Evolutionary conservation across 768 basidiomycete species (phyloP), one percentile per base, ranked within the genome.

Genomic region (Suillus americanus): DNA sequence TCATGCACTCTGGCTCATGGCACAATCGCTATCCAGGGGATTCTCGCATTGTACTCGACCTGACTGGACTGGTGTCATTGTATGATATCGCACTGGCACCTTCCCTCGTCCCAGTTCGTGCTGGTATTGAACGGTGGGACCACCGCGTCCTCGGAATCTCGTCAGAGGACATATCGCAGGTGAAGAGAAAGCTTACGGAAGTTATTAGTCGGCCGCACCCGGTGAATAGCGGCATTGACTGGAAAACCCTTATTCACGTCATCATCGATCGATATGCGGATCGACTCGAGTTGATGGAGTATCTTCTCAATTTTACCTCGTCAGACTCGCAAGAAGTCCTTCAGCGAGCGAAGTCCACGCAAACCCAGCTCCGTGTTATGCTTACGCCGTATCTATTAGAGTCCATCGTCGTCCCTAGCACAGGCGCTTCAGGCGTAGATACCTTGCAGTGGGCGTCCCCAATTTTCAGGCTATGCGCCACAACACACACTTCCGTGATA

Each of bases 261-360:
- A 69, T 83, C 30, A 71, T 75, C 5, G 75, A 83, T 50, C 79
- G 82, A 9, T 82, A 80, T 55, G 75, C 74, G 5, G 78, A 75
- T n/a, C 71, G 83, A n/a, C 72, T 85, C 13, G 79, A 83, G 60
- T 64, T 78, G 25, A 66, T 81, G 9, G 76, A 71, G 18, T 71
- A 80, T 64, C 70, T 81, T 30, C 72, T 84, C 4, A 74, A 76
- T 50, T 56, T 64, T 38, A 57, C 45, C 5, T 25, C 45, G 2
- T 56, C 72, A 13, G 65, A 74, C 18, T 28, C 68, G 16, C 56
- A 66, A 25, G 59, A 20, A n/a, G 33, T 70, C 41, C 3, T 67
- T 10, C 63, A 64, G 60, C 50, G 56, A 28, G 62, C 65, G n/a
- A 60, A 45, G 20, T 61, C 61, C n/a, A 25, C 60, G 8, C 65